These are phyloP conservation scores for Cladosporium austrohemisphaericum DNA, from an alignment of 2,329 filamentous ascomycete species.

Conservation along the genomic window DNA sequence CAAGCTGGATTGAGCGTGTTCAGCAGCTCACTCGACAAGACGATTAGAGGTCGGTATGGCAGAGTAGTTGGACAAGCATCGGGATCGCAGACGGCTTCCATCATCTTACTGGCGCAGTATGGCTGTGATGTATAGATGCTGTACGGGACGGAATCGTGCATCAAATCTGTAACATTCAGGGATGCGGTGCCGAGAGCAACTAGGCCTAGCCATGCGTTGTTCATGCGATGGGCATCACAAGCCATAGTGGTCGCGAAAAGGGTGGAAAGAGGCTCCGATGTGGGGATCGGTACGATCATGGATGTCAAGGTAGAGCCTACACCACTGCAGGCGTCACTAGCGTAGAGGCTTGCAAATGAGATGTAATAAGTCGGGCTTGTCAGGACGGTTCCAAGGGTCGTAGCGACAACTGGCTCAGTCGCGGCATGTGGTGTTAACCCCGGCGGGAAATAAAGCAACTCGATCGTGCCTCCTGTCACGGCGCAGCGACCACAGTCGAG, in stretches of 20 bases:
- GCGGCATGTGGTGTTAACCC: background rate
- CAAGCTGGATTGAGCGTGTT: background rate
- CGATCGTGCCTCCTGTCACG: background rate
- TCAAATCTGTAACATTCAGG: conserved; percentile 4
- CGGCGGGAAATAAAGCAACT: conserved; percentile 6
- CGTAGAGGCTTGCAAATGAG: conserved; percentile 1
- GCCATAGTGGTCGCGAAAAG: background rate
- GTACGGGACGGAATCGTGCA: background rate
- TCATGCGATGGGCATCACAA: background rate
- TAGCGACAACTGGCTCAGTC: conserved; percentile 3
- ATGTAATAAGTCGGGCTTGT: conserved; percentile 8
- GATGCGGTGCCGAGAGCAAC: background rate
- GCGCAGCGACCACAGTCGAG: conserved; percentile 4
- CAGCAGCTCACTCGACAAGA: background rate
- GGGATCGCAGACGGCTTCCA: background rate
- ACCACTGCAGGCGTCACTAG: background rate
- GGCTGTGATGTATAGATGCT: conserved; percentile 7
- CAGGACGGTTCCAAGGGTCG: conserved; percentile 1
- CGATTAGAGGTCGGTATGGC: background rate
- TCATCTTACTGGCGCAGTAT: background rate
- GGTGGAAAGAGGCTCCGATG: background rate
- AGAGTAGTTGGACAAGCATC: background rate
- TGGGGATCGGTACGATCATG: background rate
- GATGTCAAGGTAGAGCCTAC: background rate
- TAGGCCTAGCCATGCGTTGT: background rate